These are phyloP conservation scores for Cladophialophora carrionii DNA, from an alignment of 2,329 filamentous ascomycete species.

Conservation along the genomic window DNA sequence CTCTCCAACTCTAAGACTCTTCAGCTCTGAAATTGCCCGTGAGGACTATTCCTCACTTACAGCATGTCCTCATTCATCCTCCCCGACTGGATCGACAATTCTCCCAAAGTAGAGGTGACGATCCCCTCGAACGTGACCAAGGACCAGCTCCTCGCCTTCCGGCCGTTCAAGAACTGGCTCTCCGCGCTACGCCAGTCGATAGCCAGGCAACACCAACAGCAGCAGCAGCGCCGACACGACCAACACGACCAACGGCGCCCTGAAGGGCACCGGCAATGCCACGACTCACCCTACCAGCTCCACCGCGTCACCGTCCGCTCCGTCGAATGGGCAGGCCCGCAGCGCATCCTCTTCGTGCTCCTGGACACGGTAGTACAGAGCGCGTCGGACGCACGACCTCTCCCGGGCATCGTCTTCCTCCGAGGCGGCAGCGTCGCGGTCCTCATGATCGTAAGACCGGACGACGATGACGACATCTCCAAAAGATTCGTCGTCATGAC, in stretches of 20 bases:
- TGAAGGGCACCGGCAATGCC: neutral
- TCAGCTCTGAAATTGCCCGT: too few species aligned
- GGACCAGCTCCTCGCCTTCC: neutral
- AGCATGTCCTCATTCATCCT: neutral
- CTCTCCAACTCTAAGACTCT: too few species aligned
- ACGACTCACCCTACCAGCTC: neutral
- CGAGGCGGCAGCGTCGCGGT: conserved; percentile 62
- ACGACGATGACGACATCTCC: conserved; percentile 46
- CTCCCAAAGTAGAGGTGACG: neutral
- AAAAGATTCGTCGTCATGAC: conserved; percentile 1
- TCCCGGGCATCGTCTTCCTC: conserved; percentile 61
- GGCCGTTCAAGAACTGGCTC: neutral
- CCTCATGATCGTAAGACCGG: conserved; percentile 59
- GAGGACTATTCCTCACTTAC: too few species aligned
- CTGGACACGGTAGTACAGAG: neutral
- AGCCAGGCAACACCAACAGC: neutral
- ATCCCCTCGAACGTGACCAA: neutral
- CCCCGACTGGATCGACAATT: neutral
- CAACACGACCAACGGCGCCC: neutral
- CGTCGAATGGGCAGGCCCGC: neutral
- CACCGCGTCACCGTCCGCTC: neutral
- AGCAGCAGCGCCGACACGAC: neutral
- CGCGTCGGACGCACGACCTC: conserved; percentile 50
- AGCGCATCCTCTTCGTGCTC: neutral
- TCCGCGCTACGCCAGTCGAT: neutral